These are phyloP conservation scores for Orbilia blumenaviensis DNA, from an alignment of 2,329 filamentous ascomycete genomes.

Conservation along the genomic window DNA sequence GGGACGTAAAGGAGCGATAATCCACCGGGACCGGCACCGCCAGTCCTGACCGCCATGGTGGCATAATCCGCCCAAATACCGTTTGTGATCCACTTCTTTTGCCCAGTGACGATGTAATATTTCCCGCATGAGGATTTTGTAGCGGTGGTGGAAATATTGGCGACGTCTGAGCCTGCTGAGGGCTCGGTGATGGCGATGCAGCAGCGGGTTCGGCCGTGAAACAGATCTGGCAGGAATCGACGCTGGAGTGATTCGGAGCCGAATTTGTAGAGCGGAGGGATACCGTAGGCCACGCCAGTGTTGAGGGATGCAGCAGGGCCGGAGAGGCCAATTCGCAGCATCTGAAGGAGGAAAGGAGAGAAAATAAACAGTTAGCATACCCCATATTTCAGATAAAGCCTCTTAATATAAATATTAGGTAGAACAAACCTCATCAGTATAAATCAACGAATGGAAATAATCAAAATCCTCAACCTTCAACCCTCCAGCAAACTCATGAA, in stretches of 20 bases:
- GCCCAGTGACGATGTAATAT: slow-evolving; percentile 76
- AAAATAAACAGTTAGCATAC: neutral
- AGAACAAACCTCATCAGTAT: slow-evolving; percentile 70
- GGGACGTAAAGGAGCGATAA: slow-evolving; percentile 76
- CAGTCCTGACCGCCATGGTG: slow-evolving; percentile 78
- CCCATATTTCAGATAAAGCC: neutral
- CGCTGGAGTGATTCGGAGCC: slow-evolving; percentile 71
- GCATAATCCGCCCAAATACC: slow-evolving; percentile 75
- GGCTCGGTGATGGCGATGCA: slow-evolving; percentile 85
- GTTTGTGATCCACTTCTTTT: slow-evolving; percentile 83
- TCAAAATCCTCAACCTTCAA: slow-evolving; percentile 78
- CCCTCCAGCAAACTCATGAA: slow-evolving; percentile 70
- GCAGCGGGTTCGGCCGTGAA: slow-evolving; percentile 72
- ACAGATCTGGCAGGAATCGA: slow-evolving; percentile 72
- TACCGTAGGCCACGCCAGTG: slow-evolving; percentile 76
- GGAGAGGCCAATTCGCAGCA: slow-evolving; percentile 71
- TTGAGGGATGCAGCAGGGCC: slow-evolving; percentile 74
- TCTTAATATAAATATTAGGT: neutral
- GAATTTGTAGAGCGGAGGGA: slow-evolving; percentile 76
- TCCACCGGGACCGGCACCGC: slow-evolving; percentile 70
- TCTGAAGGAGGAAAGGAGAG: no score
- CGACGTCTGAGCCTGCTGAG: slow-evolving; percentile 76
- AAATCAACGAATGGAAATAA: slow-evolving; percentile 75
- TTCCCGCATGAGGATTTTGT: slow-evolving; percentile 71
- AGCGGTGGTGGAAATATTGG: slow-evolving; percentile 75